Conservation (phyloP, 352 stramenopile genomes). For the Nothophytophthora sp. region DNA sequence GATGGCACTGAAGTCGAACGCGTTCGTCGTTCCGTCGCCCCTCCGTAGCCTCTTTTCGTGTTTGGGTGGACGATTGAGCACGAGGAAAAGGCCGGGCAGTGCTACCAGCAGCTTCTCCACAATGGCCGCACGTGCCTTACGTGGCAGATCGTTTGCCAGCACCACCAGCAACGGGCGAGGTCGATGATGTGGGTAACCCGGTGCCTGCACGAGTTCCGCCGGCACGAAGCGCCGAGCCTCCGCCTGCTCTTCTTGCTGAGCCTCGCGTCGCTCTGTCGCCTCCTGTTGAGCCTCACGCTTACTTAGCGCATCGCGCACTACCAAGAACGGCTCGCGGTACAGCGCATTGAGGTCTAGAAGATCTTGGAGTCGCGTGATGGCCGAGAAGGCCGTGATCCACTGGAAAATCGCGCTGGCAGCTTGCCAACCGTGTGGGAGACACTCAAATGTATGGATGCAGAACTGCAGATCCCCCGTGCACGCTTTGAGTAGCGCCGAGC, state of each 20-base stretch:
- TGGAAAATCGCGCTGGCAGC: constrained; percentile 57
- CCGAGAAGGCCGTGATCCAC: constrained; percentile 50
- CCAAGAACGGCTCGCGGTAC: constrained; percentile 26
- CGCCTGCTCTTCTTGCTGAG: constrained; percentile 39
- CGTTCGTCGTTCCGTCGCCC: neutral
- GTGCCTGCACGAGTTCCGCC: constrained; percentile 35
- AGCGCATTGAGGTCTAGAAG: constrained; percentile 22
- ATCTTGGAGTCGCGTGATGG: constrained; percentile 50
- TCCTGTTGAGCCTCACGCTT: constrained; percentile 48
- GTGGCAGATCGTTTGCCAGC: constrained; percentile 68
- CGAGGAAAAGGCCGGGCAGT: constrained; percentile 76
- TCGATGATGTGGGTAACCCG: constrained; percentile 31
- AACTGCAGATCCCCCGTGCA: constrained; percentile 57
- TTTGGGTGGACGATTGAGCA: constrained; percentile 46
- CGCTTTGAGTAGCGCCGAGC: constrained; percentile 40
- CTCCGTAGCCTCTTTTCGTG: constrained; percentile 3
- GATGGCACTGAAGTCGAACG: constrained; percentile 41
- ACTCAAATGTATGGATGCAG: constrained; percentile 42
- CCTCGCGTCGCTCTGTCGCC: constrained; percentile 32
- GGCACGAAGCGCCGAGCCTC: constrained; percentile 65
- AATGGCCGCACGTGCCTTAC: constrained; percentile 31
- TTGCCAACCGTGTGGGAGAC: constrained; percentile 43
- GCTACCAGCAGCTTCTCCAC: constrained; percentile 36
- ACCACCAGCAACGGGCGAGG: constrained; percentile 68
- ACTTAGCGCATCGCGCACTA: constrained; percentile 33